phyloP scores from a whole-genome alignment of 202 grass and related monocot genomes.

The Elaeis oleifera region DNA sequence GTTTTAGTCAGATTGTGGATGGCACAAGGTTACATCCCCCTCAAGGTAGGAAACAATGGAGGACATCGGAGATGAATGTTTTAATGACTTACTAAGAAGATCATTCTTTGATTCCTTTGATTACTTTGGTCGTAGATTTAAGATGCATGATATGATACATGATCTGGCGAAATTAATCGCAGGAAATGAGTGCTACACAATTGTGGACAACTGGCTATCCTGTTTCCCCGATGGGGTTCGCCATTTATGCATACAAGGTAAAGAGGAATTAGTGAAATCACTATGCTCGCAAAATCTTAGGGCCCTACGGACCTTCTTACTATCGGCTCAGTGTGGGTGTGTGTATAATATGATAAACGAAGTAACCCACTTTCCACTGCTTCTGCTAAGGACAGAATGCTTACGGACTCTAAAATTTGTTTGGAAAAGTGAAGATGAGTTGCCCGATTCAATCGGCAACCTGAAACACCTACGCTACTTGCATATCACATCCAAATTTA shows the following conservation, averaged over 20 bases:
- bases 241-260: background rate
- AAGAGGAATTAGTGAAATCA: no score
- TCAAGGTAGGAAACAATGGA: conserved; percentile 6
- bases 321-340: no score
- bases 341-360: background rate
- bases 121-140: background rate
- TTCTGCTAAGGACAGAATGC: background rate
- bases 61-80: conserved; percentile 17
- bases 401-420: background rate
- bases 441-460: background rate
- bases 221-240: background rate
- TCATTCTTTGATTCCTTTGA: conserved; percentile 10
- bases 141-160: conserved; percentile 28
- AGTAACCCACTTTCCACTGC: no score
- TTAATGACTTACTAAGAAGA: conserved; percentile 6
- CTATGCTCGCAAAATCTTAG: no score
- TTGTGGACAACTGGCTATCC: background rate
- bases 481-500: background rate
- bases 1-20: conserved; percentile 24
- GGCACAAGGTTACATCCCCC: conserved; percentile 14
- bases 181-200: conserved; percentile 11
- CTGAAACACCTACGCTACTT: conserved; percentile 27
- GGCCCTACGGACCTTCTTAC: no score
- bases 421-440: background rate
- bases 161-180: no score